Evolutionary conservation across 192 early-diverging fungal genomes (phyloP).

Genomic region (Chytriomyces sp.): DNA sequence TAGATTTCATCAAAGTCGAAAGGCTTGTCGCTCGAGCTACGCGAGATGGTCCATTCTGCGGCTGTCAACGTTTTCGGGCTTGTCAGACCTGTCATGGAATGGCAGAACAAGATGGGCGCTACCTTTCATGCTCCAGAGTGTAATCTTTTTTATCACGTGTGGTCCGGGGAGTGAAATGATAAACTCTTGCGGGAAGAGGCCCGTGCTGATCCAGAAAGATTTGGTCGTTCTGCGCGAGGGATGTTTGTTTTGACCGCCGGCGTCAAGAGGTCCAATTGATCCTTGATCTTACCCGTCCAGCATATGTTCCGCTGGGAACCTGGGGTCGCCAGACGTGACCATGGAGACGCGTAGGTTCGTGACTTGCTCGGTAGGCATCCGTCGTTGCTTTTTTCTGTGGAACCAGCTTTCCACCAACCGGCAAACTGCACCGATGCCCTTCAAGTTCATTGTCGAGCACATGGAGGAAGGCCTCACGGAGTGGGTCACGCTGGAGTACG

Average conservation of each 20-base stretch:
- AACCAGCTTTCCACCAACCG: background rate
- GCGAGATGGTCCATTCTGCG: constrained; percentile 26
- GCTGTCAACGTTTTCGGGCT: background rate
- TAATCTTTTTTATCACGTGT: constrained; percentile 28
- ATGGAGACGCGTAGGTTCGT: constrained; percentile 22
- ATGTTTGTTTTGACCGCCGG: background rate
- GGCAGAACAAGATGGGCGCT: background rate
- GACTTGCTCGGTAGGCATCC: constrained; percentile 44
- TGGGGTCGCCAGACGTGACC: constrained; percentile 23
- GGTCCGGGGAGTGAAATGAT: background rate
- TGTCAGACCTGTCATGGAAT: background rate
- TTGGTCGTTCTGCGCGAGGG: constrained; percentile 1
- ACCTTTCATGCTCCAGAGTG: constrained; percentile 36
- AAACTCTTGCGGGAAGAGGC: constrained; percentile 26
- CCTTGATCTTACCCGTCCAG: constrained; percentile 12
- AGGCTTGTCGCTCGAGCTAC: constrained; percentile 3
- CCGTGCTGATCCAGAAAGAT: constrained; percentile 19
- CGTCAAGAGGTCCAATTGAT: background rate
- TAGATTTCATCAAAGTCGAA: constrained; percentile 30
- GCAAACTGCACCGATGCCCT: background rate
- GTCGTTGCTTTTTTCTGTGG: constrained; percentile 33
- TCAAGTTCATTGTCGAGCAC: constrained; percentile 76
- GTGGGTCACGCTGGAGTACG: constrained; percentile 65
- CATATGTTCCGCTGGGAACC: constrained; percentile 23
- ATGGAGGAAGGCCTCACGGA: constrained; percentile 59